These are phyloP conservation scores for Dendrocalamus latiflorus DNA, from an alignment of 202 grass and related monocot genomes.

Conservation along the genomic window DNA sequence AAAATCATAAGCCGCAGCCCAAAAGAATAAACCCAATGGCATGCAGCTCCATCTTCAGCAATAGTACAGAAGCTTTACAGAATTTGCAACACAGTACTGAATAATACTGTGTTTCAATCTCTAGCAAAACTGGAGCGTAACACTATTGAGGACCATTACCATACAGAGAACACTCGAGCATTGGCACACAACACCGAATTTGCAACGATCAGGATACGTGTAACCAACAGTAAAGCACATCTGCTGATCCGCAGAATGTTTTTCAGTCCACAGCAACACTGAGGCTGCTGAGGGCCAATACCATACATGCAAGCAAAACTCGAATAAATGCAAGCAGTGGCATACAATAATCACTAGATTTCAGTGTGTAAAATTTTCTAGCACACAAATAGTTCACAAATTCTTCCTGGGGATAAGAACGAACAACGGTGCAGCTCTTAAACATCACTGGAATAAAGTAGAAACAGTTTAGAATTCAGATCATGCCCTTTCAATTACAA, in stretches of 20 bases:
- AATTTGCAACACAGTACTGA: not conserved
- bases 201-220: not conserved
- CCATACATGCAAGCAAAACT: not conserved
- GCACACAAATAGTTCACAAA: not conserved
- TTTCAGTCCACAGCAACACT: not conserved
- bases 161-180: not conserved
- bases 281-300: not conserved
- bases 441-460: not conserved
- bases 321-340: not conserved
- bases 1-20: too few species aligned
- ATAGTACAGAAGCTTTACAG: not conserved
- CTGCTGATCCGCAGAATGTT: not conserved
- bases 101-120: not conserved
- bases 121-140: not conserved
- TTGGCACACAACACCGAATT: not conserved
- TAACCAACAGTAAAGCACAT: not conserved
- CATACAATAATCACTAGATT: not conserved
- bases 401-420: not conserved
- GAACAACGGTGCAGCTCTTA: not conserved
- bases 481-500: not conserved
- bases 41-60: not conserved
- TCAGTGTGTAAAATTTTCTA: not conserved
- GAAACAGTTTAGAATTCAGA: not conserved
- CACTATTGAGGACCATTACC: not conserved
- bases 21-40: too few species aligned